Percentiles rank a stretch among this genome's conserved stretches.
Conservation (phyloP, 108 stramenopile genomes). For the Aureococcus anophagefferens region DNA sequence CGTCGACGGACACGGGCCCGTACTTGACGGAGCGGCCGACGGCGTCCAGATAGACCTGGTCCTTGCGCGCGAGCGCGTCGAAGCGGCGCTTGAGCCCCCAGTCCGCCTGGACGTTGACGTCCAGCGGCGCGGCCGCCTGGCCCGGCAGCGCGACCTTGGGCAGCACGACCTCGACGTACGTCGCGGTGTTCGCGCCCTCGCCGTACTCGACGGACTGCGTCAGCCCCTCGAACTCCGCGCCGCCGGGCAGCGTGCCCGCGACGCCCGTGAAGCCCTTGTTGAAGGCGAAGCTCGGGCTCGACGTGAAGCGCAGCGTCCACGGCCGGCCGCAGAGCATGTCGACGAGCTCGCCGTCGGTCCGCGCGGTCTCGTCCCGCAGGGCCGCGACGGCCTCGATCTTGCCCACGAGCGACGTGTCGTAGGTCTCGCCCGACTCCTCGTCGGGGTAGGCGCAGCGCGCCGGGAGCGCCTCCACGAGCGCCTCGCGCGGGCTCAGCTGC, state of each 20-base stretch:
- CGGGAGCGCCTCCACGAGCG: background rate
- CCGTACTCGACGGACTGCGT: background rate
- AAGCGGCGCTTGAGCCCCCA: background rate
- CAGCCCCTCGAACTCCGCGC: background rate
- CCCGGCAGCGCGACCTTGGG: too few relatives aligned
- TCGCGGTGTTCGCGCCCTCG: too few relatives aligned
- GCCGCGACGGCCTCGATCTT: background rate
- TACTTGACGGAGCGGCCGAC: background rate
- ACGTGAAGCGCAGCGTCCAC: constrained; percentile 4
- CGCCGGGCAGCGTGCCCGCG: background rate
- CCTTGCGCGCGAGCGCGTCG: background rate
- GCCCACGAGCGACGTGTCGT: background rate
- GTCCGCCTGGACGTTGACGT: background rate
- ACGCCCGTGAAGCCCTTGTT: constrained; percentile 2
- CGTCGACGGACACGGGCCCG: background rate
- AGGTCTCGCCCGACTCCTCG: background rate
- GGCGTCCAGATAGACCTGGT: background rate
- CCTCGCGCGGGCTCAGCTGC: background rate
- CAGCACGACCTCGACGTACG: background rate
- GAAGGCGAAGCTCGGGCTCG: background rate
- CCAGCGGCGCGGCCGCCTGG: background rate
- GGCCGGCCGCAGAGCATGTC: background rate
- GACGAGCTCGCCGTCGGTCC: background rate
- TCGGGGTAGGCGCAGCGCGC: background rate
- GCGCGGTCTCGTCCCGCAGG: background rate